Evolutionary conservation across 805 yeast genomes (phyloP), one percentile per base, ranked within the genome.

Genomic region (Candida alai): DNA sequence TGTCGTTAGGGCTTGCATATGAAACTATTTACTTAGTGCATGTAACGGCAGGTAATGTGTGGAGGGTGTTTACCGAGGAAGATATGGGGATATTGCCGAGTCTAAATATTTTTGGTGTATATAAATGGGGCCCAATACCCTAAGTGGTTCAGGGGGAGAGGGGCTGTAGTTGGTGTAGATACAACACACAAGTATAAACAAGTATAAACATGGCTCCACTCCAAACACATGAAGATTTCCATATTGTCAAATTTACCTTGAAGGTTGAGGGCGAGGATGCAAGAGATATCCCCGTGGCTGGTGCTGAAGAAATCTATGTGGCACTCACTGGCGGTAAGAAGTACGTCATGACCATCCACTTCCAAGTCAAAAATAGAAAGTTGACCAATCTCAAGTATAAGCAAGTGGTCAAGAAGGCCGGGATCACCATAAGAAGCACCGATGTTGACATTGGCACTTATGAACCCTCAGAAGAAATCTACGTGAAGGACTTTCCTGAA

Each of bases 271-370:
- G 59, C 32, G 52, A 50, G 7, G 56, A 53, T 8, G 43, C 47
- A 14, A 37, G 40, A 3, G 44, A 35, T 6, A 56, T 62, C 20
- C 54, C 36, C 13, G 63, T 63, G 18, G 40, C 39, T 12, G 66
- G 55, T 8, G 51, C 41, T 4, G 60, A 58, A 10, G 41, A 48
- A 16, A 49, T 62, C 31, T 44, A 50, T 15, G 37, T 62, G 43
- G 43, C 44, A 34, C 54, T 65, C 34, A 70, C 71, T 6, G 71
- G 63, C 44, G 55, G 49, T 28, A 49, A 65, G 19, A 58, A 54
- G 36, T 65, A 61, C 41, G 34, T 30, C 28, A 52, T 52, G 35
- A 54, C 62, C 13, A 45, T 65, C 19, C 54, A 56, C 32, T 65
- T 65, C 45, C 45, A 42, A 28, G 68, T 57, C 16, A 49, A 46